Evolutionary conservation across 495 filamentous ascomycete species (phyloP), one percentile per base, ranked within the genome.

Genomic region (Beverwykella pulmonaria): DNA sequence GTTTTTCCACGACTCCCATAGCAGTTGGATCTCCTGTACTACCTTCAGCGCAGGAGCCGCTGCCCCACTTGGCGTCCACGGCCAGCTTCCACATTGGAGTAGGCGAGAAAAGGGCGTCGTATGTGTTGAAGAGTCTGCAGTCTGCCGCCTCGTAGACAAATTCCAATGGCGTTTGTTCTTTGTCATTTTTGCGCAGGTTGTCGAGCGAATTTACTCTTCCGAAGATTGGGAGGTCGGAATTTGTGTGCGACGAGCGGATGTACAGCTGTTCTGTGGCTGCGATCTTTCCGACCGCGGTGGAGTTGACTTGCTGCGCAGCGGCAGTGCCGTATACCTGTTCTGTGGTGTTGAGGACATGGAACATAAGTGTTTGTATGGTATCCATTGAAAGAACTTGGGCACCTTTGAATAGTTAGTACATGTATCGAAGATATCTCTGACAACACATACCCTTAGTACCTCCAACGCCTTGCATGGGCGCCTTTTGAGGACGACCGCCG

Each of bases 111-210:
- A 23, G 19, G 1, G 17, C 20, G 10, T 54, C 49, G 9, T 57
- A 22, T 1, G 69, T 72, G 20, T 65, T 26, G 22, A 68, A 72
- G 6, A 72, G 6, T 49, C 52, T 61, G 53, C 69, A 72, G 32
- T 72, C 69, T 20, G 69, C 69, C 7, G 69, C 69, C 50, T 68
- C 69, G 32, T 72, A 72, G 22, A 61, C 46, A 32, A 72, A 72
- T 47, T 72, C 65, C 27, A 69, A 30, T n/a, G 69, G 68, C 34
- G 48, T 63, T 29, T 71, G 39, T 3, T 9, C 2, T n/a, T 44
- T 2, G 6, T 44, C 39, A 9, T n/a, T 7, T 4, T 2, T 44
- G 39, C 63, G 52, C 1, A 71, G n/a, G 20, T 59, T 63, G 44
- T 71, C 59, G n/a, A 63, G 41, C n/a, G 50, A 49, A 23, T 71